Conservation (phyloP, 495 filamentous ascomycete species). For the Achaetomiella virescens region DNA sequence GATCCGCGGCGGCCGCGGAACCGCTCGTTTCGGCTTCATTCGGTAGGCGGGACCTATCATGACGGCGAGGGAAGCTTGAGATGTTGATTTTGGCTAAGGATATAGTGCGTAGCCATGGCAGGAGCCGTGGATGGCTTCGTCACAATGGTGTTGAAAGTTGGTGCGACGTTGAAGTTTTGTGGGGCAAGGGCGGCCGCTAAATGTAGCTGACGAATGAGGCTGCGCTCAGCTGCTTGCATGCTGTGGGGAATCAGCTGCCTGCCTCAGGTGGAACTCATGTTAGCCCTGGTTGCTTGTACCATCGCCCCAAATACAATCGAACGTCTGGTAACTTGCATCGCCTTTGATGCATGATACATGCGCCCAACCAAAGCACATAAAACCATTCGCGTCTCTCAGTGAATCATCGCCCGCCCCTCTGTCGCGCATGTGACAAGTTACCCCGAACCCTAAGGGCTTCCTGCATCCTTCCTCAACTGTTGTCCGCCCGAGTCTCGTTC, state of each 20-base stretch:
- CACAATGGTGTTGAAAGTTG: not conserved
- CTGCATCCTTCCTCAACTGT: too few relatives aligned
- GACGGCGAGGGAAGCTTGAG: not conserved
- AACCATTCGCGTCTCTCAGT: too few relatives aligned
- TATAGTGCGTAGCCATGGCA: not conserved
- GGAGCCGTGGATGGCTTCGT: not conserved
- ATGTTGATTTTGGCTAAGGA: not conserved
- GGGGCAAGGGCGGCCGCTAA: not conserved
- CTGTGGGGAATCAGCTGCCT: not conserved
- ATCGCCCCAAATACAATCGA: too few relatives aligned
- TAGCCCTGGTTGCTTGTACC: too few relatives aligned
- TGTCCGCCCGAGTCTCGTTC: too few relatives aligned
- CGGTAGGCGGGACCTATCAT: not conserved
- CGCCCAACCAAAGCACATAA: too few relatives aligned
- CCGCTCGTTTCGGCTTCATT: not conserved
- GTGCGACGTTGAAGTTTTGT: not conserved
- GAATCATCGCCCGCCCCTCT: too few relatives aligned
- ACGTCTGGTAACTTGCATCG: too few relatives aligned
- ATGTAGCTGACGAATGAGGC: not conserved
- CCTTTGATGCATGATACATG: too few relatives aligned
- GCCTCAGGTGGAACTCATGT: too few relatives aligned
- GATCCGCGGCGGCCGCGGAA: slow-evolving; percentile 14
- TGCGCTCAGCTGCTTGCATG: not conserved
- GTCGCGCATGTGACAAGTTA: too few relatives aligned
- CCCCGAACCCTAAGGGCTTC: too few relatives aligned